phyloP scores from a whole-genome alignment of 768 basidiomycete species.

The Leccinellum rugosiceps region DNA sequence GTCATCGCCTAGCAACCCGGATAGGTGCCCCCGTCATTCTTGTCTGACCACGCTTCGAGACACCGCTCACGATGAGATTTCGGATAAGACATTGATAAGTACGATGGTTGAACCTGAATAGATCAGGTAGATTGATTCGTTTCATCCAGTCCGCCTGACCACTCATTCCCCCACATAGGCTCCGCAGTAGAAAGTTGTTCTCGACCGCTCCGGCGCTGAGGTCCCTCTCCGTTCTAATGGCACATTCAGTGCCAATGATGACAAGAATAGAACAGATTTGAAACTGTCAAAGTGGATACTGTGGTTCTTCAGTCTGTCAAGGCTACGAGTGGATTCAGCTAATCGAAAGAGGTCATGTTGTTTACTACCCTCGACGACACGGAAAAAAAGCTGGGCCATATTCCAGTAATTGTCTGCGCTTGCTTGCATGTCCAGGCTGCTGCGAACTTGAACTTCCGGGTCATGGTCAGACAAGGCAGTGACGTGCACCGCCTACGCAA shows the following conservation, averaged over 20 bases:
- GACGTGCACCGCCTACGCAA: not conserved
- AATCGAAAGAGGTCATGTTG: not conserved
- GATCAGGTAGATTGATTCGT: not conserved
- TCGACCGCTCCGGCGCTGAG: not conserved
- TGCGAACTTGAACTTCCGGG: too few relatives aligned
- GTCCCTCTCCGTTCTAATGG: not conserved
- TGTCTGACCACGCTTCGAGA: conserved; percentile 11
- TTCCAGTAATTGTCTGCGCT: not conserved
- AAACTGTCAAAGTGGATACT: conserved; percentile 6
- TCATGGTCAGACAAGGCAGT: not conserved
- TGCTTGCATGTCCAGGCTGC: not conserved
- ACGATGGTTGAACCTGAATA: conserved; percentile 7
- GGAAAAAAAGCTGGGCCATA: not conserved
- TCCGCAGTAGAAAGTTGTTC: not conserved
- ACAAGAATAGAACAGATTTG: too few relatives aligned
- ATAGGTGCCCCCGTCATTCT: not conserved
- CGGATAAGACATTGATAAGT: conserved; percentile 19
- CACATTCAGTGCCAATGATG: too few relatives aligned
- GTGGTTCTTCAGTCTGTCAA: not conserved
- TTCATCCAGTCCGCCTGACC: not conserved
- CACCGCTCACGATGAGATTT: conserved; percentile 11
- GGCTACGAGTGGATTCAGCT: not conserved
- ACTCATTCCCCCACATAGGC: not conserved
- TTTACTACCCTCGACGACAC: not conserved
- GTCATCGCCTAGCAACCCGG: not conserved